Percentiles rank a stretch among this genome's conserved stretches.
These are phyloP conservation scores for Tremella fuciformis DNA, from an alignment of 768 basidiomycete species.

Conservation along the genomic window DNA sequence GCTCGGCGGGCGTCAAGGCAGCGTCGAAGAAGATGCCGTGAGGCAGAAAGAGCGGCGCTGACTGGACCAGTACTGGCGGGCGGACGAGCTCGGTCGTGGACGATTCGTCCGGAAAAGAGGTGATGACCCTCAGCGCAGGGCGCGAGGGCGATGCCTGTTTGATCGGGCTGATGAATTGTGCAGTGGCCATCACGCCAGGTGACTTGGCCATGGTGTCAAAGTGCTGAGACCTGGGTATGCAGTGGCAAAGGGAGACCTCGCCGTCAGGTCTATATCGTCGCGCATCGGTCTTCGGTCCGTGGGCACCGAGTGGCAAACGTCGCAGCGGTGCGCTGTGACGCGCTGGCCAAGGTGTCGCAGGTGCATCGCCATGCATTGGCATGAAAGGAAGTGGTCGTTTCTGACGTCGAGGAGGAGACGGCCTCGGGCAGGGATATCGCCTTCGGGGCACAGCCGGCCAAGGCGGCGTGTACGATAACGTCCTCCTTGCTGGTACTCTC, in stretches of 20 bases:
- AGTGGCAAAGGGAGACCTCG: not conserved
- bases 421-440: not conserved
- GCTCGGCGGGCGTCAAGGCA: not conserved
- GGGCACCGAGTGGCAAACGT: slow-evolving; percentile 2
- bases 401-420: not conserved
- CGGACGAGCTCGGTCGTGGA: not conserved
- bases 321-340: not conserved
- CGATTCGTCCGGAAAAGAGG: not conserved
- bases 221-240: not conserved
- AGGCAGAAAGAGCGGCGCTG: slow-evolving; percentile 6
- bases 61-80: not conserved
- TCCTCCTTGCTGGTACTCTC: not conserved
- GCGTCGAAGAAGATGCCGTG: not conserved
- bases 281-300: not conserved
- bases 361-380: not conserved
- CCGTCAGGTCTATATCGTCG: not conserved
- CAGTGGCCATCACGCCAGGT: not conserved
- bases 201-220: not conserved
- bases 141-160: slow-evolving; percentile 1
- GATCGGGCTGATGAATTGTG: not conserved
- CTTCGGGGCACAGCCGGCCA: no score
- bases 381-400: not conserved
- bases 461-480: no score
- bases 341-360: not conserved
- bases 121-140: slow-evolving; percentile 17